Evolutionary conservation across 768 basidiomycete genomes (phyloP).

Genomic region (Antrodiella citrinella): DNA sequence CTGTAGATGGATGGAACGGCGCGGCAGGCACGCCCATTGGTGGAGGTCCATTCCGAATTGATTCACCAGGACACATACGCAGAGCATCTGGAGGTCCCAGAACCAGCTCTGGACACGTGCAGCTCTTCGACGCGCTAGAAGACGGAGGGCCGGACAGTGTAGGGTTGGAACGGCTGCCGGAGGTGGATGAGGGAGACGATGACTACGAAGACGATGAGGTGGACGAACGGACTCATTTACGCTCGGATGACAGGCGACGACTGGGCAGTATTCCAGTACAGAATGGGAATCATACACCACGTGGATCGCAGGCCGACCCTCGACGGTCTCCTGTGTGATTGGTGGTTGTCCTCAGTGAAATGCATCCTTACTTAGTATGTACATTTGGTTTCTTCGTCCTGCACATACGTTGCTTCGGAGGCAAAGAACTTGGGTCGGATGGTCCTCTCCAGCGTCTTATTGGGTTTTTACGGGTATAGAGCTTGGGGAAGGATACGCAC

Average conservation of each 20-base stretch:
- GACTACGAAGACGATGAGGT: slow-evolving; percentile 39
- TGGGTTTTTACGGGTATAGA: too few relatives aligned
- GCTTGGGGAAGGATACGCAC: too few relatives aligned
- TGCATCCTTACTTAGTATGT: too few relatives aligned
- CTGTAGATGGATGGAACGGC: slow-evolving; percentile 69
- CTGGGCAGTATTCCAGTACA: slow-evolving; percentile 26
- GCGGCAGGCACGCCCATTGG: slow-evolving; percentile 24
- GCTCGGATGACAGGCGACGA: slow-evolving; percentile 14
- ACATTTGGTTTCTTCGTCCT: too few relatives aligned
- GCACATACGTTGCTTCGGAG: too few relatives aligned
- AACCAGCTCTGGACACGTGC: slow-evolving; percentile 46
- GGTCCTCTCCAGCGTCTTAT: too few relatives aligned
- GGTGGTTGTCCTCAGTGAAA: too few relatives aligned
- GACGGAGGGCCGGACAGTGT: slow-evolving; percentile 29
- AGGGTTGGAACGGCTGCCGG: slow-evolving; percentile 54
- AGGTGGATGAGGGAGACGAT: slow-evolving; percentile 51
- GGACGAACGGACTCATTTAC: slow-evolving; percentile 41
- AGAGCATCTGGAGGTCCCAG: slow-evolving; percentile 49
- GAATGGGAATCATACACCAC: slow-evolving; percentile 50
- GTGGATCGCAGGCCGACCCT: slow-evolving; percentile 31
- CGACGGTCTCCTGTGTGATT: slow-evolving; percentile 17
- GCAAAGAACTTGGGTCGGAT: too few relatives aligned
- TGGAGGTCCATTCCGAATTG: slow-evolving; percentile 16
- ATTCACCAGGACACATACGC: slow-evolving; percentile 46
- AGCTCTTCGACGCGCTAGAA: slow-evolving; percentile 74